phyloP scores from a whole-genome alignment of 306 rosid genomes.

The Cucumis sativus region Cucumber_9930_V3 NC_026655.2:26929501-26930000 shows the following conservation, averaged over 20 bases:
- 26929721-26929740: constrained; percentile 44
- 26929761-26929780: constrained; percentile 43
- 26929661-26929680: neutral
- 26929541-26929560: constrained; percentile 61
- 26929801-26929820: constrained; percentile 79
- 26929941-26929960: constrained; percentile 70
- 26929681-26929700: neutral
- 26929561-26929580: constrained; percentile 56
- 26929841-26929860: neutral
- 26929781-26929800: constrained; percentile 55
- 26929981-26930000: constrained; percentile 80
- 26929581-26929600: constrained; percentile 85
- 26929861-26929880: neutral
- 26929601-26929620: constrained; percentile 48
- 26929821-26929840: constrained; percentile 42
- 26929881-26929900: neutral
- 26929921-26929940: constrained; percentile 39
- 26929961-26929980: constrained; percentile 71
- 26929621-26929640: constrained; percentile 3
- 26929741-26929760: constrained; percentile 36
- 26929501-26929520: constrained; percentile 2
- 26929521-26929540: constrained; percentile 87
- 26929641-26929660: neutral
- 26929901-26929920: constrained; percentile 31
- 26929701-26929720: neutral